phyloP scores from a whole-genome alignment of 2,329 filamentous ascomycete genomes.

The Talaromyces islandicus region DNA sequence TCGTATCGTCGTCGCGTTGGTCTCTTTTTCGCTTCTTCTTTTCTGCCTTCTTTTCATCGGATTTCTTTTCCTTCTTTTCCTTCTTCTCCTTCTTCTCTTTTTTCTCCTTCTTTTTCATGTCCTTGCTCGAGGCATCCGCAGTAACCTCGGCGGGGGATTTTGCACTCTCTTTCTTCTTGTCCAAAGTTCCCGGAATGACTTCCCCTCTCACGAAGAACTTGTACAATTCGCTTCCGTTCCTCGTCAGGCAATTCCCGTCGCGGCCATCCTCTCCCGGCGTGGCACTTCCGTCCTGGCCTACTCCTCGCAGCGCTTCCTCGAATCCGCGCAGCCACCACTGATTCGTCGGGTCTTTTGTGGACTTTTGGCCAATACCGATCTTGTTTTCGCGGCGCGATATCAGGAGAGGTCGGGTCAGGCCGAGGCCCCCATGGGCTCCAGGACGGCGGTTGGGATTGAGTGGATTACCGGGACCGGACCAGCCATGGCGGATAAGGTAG shows the following conservation, averaged over 20 bases:
- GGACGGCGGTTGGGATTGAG: constrained; percentile 60
- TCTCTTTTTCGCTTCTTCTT: constrained; percentile 14
- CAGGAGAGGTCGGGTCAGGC: constrained; percentile 76
- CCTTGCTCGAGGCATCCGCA: constrained; percentile 10
- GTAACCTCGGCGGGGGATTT: not conserved
- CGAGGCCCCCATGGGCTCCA: constrained; percentile 57
- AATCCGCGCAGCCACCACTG: constrained; percentile 98
- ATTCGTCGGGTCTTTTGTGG: constrained; percentile 58
- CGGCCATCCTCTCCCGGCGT: constrained; percentile 50
- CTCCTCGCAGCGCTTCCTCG: constrained; percentile 77
- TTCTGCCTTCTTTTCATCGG: constrained; percentile 14
- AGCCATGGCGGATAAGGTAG: constrained; percentile 79
- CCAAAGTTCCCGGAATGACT: constrained; percentile 62
- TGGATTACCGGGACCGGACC: constrained; percentile 82
- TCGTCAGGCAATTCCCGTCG: constrained; percentile 33
- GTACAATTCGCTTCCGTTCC: constrained; percentile 58
- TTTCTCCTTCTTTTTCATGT: constrained; percentile 8
- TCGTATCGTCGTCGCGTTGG: constrained; percentile 12
- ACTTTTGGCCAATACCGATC: constrained; percentile 76
- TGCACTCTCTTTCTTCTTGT: constrained; percentile 2
- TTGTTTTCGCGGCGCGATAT: constrained; percentile 75
- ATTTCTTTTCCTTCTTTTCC: constrained; percentile 30
- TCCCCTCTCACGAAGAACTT: constrained; percentile 80
- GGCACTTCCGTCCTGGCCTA: constrained; percentile 58
- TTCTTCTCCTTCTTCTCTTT: constrained; percentile 23